phyloP scores from a whole-genome alignment of 2,329 filamentous ascomycete genomes.

The Diplodia scrobiculata region DNA sequence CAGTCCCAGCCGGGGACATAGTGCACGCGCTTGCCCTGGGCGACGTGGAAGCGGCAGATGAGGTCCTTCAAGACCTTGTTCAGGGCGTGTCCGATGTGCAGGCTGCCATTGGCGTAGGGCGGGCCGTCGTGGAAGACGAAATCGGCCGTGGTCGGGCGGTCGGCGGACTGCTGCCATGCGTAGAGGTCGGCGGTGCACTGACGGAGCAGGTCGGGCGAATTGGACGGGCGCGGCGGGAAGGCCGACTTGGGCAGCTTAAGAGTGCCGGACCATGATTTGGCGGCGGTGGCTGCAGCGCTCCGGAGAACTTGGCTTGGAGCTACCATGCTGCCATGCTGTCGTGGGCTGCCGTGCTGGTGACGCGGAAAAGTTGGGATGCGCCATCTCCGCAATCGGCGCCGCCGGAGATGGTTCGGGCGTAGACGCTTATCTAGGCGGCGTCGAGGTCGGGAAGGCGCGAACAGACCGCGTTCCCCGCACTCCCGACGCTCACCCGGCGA shows the following conservation, averaged over 20 bases:
- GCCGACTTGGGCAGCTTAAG: slow-evolving; percentile 53
- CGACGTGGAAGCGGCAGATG: slow-evolving; percentile 77
- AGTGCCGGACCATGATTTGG: slow-evolving; percentile 45
- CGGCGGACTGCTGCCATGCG: slow-evolving; percentile 71
- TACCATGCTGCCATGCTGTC: slow-evolving; percentile 30
- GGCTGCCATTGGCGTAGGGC: slow-evolving; percentile 88
- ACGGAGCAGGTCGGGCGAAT: slow-evolving; percentile 60
- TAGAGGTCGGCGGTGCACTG: slow-evolving; percentile 87
- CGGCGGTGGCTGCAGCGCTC: slow-evolving; percentile 11
- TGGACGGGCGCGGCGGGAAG: slow-evolving; percentile 51
- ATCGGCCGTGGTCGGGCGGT: slow-evolving; percentile 47
- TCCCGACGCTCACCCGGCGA: too few relatives aligned
- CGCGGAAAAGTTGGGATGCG: slow-evolving; percentile 18
- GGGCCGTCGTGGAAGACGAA: slow-evolving; percentile 95
- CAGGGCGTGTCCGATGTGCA: slow-evolving; percentile 91
- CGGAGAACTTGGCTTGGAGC: slow-evolving; percentile 26
- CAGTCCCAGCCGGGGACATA: slow-evolving; percentile 98
- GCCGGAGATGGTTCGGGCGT: slow-evolving; percentile 17
- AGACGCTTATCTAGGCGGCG: too few relatives aligned
- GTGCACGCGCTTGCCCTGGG: slow-evolving; percentile 72
- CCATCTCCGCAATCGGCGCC: background rate
- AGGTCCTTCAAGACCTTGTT: slow-evolving; percentile 98
- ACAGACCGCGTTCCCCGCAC: too few relatives aligned
- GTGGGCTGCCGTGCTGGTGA: background rate
- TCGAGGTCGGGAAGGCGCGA: too few relatives aligned